phyloP scores from a whole-genome alignment of 345 rosid species.

The Eutrema japonicum region DNA sequence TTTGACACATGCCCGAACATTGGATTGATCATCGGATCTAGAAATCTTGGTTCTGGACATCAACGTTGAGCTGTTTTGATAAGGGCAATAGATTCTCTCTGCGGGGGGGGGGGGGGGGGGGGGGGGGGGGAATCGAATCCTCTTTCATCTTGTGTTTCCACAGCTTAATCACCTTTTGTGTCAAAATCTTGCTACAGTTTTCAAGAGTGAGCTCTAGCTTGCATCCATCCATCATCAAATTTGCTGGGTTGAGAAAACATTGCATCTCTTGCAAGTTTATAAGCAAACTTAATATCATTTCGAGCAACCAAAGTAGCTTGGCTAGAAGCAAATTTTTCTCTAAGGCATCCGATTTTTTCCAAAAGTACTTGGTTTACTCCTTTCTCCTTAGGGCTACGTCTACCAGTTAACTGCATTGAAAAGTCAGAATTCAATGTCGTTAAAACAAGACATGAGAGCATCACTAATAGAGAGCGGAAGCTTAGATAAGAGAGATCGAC shows the following conservation, averaged over 20 bases:
- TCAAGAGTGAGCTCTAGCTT: constrained; percentile 53
- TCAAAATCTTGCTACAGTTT: constrained; percentile 57
- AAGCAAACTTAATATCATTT: background rate
- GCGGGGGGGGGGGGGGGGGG: background rate
- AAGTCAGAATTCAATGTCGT: too few relatives aligned
- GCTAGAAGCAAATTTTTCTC: background rate
- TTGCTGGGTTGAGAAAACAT: background rate
- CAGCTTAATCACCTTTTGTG: constrained; percentile 51
- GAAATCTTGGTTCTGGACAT: constrained; percentile 60
- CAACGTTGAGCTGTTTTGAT: constrained; percentile 57
- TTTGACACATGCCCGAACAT: constrained; percentile 59
- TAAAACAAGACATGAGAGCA: too few relatives aligned
- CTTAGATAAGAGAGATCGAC: too few relatives aligned
- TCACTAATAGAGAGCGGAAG: too few relatives aligned
- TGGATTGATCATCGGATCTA: constrained; percentile 10
- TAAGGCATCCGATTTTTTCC: background rate
- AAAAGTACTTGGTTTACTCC: background rate
- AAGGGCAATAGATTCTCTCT: constrained; percentile 74
- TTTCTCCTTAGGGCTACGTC: background rate
- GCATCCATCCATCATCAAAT: constrained; percentile 41
- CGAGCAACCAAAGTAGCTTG: background rate
- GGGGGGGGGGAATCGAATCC: constrained; percentile 53
- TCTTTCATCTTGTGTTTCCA: constrained; percentile 57
- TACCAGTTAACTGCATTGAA: constrained; percentile 1
- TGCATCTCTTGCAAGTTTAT: constrained; percentile 21